Conservation (phyloP, 2,329 filamentous ascomycete genomes). For the Penicillium polonicum region DNA sequence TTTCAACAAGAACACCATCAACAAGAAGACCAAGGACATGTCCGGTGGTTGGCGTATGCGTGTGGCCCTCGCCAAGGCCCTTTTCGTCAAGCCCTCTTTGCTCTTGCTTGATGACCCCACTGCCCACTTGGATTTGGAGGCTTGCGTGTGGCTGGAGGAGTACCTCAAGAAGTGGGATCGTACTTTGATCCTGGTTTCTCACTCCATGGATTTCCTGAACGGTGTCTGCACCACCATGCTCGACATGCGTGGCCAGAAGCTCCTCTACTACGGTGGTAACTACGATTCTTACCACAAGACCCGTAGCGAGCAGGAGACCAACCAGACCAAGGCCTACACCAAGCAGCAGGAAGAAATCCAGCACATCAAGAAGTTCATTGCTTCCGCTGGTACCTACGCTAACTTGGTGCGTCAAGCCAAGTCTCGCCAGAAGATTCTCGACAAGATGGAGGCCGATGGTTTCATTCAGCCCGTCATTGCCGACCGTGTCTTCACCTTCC, state of each 20-base stretch:
- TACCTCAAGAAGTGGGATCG: slow-evolving; percentile 99
- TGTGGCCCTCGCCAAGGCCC: slow-evolving; percentile 92
- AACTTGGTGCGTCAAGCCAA: slow-evolving; percentile 99
- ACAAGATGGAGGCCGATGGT: slow-evolving; percentile 99
- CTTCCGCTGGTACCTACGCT: slow-evolving; percentile 98
- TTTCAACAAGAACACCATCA: slow-evolving; percentile 96
- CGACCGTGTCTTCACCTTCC: slow-evolving; percentile 93
- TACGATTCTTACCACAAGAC: slow-evolving; percentile 99
- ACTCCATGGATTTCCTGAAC: slow-evolving; percentile 99
- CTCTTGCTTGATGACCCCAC: slow-evolving; percentile 97
- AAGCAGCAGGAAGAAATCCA: slow-evolving; percentile 99
- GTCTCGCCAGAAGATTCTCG: slow-evolving; percentile 98
- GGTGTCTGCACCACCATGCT: slow-evolving; percentile 98
- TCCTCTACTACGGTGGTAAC: slow-evolving; percentile 99
- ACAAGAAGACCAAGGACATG: slow-evolving; percentile 99
- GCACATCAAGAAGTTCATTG: slow-evolving; percentile 99
- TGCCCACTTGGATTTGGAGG: slow-evolving; percentile 97
- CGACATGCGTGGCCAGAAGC: slow-evolving; percentile 86
- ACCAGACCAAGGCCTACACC: slow-evolving; percentile 98
- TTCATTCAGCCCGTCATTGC: slow-evolving; percentile 87
- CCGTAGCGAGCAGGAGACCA: slow-evolving; percentile 86
- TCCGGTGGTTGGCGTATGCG: slow-evolving; percentile 99
- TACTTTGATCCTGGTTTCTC: slow-evolving; percentile 92
- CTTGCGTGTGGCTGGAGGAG: slow-evolving; percentile 99
- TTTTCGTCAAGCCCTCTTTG: slow-evolving; percentile 96